Conservation (phyloP, 306 rosid genomes). For the Quercus ilex region DNA sequence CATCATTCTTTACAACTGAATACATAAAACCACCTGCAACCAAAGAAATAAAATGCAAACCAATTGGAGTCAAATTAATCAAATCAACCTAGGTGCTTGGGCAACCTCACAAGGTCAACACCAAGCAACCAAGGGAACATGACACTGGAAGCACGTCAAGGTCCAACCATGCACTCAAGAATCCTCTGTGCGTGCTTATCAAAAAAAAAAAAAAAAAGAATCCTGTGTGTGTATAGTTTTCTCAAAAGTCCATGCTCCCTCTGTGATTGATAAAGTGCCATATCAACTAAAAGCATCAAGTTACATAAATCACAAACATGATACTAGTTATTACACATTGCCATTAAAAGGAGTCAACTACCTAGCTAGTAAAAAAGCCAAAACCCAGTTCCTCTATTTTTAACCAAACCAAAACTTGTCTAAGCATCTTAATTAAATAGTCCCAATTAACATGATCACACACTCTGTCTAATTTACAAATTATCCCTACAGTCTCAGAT, state of each 20-base stretch:
- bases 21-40: slow-evolving; percentile 43
- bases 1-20: slow-evolving; percentile 52
- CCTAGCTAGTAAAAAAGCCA: neutral
- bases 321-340: neutral
- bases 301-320: neutral
- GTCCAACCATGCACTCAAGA: neutral
- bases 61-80: neutral
- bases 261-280: neutral
- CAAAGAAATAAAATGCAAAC: slow-evolving; percentile 6
- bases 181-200: no score
- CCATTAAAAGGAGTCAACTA: neutral
- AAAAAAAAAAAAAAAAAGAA: no score
- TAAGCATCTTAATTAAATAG: neutral
- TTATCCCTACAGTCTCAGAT: neutral
- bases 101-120: neutral
- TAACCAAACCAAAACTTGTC: neutral
- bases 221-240: neutral
- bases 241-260: neutral
- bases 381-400: neutral
- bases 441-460: neutral
- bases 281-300: neutral
- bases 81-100: neutral
- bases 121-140: neutral
- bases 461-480: neutral
- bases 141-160: neutral